A percentile compares a stretch with the other conserved stretches of the same genome.
These are phyloP conservation scores for Xerocomellus intermedius DNA, from an alignment of 768 basidiomycete genomes.

Conservation along the genomic window DNA sequence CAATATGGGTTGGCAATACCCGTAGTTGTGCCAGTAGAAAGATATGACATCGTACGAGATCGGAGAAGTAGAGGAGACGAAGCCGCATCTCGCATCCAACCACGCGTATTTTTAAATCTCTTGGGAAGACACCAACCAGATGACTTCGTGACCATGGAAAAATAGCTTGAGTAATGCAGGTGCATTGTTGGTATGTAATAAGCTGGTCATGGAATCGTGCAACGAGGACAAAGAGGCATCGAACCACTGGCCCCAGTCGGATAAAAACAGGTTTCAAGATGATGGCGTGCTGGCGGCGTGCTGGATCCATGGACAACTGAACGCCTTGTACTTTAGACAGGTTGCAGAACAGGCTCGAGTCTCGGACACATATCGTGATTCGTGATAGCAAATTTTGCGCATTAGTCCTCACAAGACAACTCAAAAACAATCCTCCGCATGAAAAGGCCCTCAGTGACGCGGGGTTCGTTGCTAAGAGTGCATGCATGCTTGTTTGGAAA, in stretches of 20 bases:
- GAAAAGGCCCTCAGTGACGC: not conserved
- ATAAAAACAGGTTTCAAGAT: not conserved
- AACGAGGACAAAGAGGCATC: not conserved
- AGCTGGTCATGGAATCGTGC: constrained; percentile 1
- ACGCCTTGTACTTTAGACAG: too few species aligned
- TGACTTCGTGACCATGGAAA: not conserved
- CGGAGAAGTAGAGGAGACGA: constrained; percentile 3
- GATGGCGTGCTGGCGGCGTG: not conserved
- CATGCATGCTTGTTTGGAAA: not conserved
- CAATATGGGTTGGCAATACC: constrained; percentile 74
- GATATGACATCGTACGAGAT: not conserved
- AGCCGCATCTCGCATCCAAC: not conserved
- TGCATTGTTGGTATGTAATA: not conserved
- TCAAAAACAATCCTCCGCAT: not conserved
- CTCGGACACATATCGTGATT: not conserved
- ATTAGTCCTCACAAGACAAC: not conserved
- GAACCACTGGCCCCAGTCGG: not conserved
- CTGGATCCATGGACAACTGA: not conserved
- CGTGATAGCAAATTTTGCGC: not conserved
- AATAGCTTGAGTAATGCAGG: not conserved
- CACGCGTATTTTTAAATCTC: constrained; percentile 1
- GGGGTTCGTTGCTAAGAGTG: not conserved
- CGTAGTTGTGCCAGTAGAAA: not conserved
- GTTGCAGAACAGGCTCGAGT: not conserved
- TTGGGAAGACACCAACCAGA: not conserved